Percentiles rank a stretch among this genome's conserved stretches.
Evolutionary conservation across 306 rosid species (phyloP).

Genomic region (Glycine latifolia): DNA sequence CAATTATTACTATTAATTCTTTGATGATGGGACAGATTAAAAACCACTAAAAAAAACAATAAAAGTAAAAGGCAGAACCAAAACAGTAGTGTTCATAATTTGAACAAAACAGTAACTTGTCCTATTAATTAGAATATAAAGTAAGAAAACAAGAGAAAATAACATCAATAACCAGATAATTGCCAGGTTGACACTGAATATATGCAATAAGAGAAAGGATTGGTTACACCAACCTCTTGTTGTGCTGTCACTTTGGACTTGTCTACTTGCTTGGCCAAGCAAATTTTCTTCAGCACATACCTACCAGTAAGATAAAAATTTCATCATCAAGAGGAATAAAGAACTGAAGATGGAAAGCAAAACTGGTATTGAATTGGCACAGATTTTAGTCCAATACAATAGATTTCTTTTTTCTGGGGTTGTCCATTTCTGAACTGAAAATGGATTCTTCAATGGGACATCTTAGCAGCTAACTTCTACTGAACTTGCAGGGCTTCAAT

Average conservation of each 20-base stretch:
- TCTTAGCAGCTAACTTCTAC: conserved; percentile 3
- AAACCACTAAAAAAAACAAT: conserved; percentile 7
- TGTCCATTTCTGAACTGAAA: conserved; percentile 39
- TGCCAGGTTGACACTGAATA: conserved; percentile 29
- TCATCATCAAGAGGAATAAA: conserved; percentile 17
- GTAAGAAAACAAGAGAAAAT: background rate
- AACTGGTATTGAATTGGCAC: background rate
- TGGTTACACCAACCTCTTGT: conserved; percentile 76
- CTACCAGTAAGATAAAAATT: conserved; percentile 51
- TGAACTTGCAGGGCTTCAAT: conserved; percentile 3
- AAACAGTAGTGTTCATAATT: conserved; percentile 15
- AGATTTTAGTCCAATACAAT: conserved; percentile 5
- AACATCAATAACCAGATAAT: background rate
- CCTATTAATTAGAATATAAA: conserved; percentile 27
- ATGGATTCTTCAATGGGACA: background rate
- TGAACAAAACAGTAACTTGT: conserved; percentile 13
- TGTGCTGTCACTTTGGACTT: conserved; percentile 86
- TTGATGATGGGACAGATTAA: conserved; percentile 21
- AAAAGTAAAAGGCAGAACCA: background rate
- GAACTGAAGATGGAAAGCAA: conserved; percentile 17
- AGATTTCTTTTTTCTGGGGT: background rate
- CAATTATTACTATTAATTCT: conserved; percentile 8
- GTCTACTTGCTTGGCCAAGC: conserved; percentile 78
- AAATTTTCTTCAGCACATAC: conserved; percentile 92
- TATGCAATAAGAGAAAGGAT: conserved; percentile 32